Evolutionary conservation across 2,329 filamentous ascomycete species (phyloP).

Genomic region (Phialocephala sp.): DNA sequence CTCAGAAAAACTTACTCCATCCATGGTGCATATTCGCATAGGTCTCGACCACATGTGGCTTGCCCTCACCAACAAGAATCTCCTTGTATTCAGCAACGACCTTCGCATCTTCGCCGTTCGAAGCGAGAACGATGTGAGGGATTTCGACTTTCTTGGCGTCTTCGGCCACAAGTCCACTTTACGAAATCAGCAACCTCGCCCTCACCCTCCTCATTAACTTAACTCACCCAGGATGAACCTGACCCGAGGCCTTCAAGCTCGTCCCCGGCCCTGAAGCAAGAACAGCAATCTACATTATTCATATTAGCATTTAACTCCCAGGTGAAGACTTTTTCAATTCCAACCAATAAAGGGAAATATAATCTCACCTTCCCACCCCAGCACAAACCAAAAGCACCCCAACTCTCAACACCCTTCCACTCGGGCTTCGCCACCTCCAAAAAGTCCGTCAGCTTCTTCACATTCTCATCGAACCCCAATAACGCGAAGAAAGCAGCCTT

Average conservation of each 20-base stretch:
- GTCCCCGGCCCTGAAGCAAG: conserved; percentile 29
- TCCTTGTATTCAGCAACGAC: conserved; percentile 50
- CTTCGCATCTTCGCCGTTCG: conserved; percentile 53
- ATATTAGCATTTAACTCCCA: background rate
- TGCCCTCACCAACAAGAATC: conserved; percentile 46
- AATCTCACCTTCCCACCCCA: conserved; percentile 40
- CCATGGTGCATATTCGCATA: conserved; percentile 37
- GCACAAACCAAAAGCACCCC: conserved; percentile 37
- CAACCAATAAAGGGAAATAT: no score
- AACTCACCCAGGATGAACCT: conserved; percentile 38
- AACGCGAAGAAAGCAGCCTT: background rate
- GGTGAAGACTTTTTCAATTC: no score
- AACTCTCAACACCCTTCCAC: conserved; percentile 57
- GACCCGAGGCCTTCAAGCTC: conserved; percentile 34
- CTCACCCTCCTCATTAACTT: background rate
- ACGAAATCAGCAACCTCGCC: background rate
- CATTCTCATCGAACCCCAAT: conserved; percentile 4
- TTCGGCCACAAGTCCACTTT: conserved; percentile 33
- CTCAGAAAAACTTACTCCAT: conserved; percentile 25
- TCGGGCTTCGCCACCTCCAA: conserved; percentile 49
- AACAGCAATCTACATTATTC: conserved; percentile 27
- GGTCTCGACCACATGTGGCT: conserved; percentile 45
- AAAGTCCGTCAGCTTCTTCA: conserved; percentile 40
- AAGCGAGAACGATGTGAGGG: conserved; percentile 57
- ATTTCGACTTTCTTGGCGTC: conserved; percentile 52